Base-by-base conservation (phyloP, 73 alveolate species). In the Paramecium sonneborni region DNA sequence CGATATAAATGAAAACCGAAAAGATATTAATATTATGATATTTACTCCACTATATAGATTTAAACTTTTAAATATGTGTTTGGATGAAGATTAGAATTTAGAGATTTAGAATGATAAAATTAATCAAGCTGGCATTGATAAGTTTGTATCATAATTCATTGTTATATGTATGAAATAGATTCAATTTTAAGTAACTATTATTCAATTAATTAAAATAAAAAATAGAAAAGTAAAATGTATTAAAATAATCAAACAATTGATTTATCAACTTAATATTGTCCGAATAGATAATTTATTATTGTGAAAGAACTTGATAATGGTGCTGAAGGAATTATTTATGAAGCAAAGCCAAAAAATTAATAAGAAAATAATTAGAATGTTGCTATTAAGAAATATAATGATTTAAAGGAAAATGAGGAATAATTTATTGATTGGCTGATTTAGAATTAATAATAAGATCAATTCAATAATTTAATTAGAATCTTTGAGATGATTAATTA, bases 11-110 rank as follows among this genome's bases (percentile, higher is more conserved):
- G n/a, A n/a, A n/a, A n/a, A n/a, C n/a, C n/a, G n/a, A n/a, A n/a
- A n/a, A n/a, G n/a, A n/a, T n/a, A n/a, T n/a, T n/a, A n/a, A n/a
- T n/a, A n/a, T n/a, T n/a, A n/a, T n/a, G n/a, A n/a, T n/a, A n/a
- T n/a, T n/a, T n/a, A n/a, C n/a, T n/a, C n/a, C n/a, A n/a, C n/a
- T n/a, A n/a, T n/a, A n/a, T n/a, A n/a, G n/a, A n/a, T n/a, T n/a
- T n/a, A n/a, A n/a, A n/a, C n/a, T n/a, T n/a, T n/a, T n/a, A n/a
- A n/a, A n/a, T n/a, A n/a, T n/a, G n/a, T n/a, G n/a, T n/a, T n/a
- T n/a, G n/a, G n/a, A 85, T 48, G 92, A 92, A 37, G 93, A 89
- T 2, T 48, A 35, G 37, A 58, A 32, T 14, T n/a, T n/a, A n/a
- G 35, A 68, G n/a, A 30, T 41, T n/a, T 76, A 88, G 3, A 82